Conservation (phyloP, 495 filamentous ascomycete species). For the Amphirosellinia nigrospora region DNA sequence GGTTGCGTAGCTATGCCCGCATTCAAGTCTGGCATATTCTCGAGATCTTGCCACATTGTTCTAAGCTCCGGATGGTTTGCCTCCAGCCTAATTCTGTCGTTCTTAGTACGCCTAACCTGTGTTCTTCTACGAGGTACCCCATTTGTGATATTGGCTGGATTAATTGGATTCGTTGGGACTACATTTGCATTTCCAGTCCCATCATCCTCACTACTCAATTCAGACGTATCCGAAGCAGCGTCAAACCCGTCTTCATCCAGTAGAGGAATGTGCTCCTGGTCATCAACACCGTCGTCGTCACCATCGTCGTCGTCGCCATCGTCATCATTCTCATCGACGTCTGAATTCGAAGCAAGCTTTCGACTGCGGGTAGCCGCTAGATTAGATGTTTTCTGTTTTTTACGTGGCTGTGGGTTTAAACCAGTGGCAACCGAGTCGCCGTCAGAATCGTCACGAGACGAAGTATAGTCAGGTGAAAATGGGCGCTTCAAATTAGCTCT, state of each 20-base stretch:
- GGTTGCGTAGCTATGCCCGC: conserved; percentile 76
- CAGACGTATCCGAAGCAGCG: background rate
- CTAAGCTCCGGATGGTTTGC: conserved; percentile 74
- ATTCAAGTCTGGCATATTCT: conserved; percentile 67
- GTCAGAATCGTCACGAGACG: background rate
- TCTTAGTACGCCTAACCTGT: conserved; percentile 5
- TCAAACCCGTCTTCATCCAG: background rate
- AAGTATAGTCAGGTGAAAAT: background rate
- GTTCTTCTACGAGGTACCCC: background rate
- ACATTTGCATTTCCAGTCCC: background rate
- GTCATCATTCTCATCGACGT: conserved; percentile 10
- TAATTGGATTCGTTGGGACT: background rate
- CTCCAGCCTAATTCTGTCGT: conserved; percentile 65
- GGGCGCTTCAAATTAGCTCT: background rate
- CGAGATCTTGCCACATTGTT: conserved; percentile 84
- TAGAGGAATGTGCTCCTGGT: background rate
- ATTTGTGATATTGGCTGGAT: background rate
- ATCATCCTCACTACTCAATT: background rate
- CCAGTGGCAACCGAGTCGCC: background rate
- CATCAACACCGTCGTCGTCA: background rate
- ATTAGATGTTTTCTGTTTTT: conserved; percentile 21
- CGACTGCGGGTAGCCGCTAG: conserved; percentile 23
- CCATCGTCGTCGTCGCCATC: conserved; percentile 5
- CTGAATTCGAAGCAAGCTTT: background rate
- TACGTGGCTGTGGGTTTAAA: background rate